phyloP scores from a whole-genome alignment of 2,329 filamentous ascomycete species.

The Ascochyta clinopodiicola region DNA sequence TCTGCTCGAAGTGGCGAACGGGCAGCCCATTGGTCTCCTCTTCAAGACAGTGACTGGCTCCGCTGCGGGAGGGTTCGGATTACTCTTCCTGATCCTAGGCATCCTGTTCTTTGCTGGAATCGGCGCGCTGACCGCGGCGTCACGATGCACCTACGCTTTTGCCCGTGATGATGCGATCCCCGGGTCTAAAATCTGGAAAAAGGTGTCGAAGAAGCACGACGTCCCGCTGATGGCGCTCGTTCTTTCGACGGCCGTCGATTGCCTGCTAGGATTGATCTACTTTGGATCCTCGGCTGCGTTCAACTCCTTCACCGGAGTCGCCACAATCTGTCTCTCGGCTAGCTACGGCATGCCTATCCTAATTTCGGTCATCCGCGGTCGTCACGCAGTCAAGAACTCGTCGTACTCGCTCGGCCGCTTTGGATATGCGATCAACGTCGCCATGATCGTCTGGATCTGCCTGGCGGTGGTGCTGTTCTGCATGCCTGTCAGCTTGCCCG shows the following conservation, averaged over 20 bases:
- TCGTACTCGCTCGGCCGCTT: constrained; percentile 73
- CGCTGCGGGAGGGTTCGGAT: constrained; percentile 73
- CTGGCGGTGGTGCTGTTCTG: constrained; percentile 76
- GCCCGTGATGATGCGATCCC: constrained; percentile 78
- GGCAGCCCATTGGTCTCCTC: constrained; percentile 76
- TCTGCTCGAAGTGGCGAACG: constrained; percentile 70
- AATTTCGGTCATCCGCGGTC: constrained; percentile 70
- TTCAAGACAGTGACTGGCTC: constrained; percentile 80
- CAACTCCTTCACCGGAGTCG: constrained; percentile 80
- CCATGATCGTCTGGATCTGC: constrained; percentile 73
- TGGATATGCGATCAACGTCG: constrained; percentile 71
- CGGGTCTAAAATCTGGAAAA: constrained; percentile 69
- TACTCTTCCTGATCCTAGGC: constrained; percentile 77
- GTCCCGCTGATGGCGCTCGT: constrained; percentile 74
- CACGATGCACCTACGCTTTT: constrained; percentile 77
- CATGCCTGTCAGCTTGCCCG: constrained; percentile 64
- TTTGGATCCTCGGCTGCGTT: constrained; percentile 80
- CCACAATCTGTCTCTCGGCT: constrained; percentile 77
- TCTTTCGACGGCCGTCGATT: constrained; percentile 72
- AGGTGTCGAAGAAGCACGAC: constrained; percentile 69
- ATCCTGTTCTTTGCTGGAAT: constrained; percentile 80
- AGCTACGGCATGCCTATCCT: constrained; percentile 80
- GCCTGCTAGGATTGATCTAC: constrained; percentile 77
- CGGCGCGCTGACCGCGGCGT: constrained; percentile 75
- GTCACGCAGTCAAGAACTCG: constrained; percentile 70